These are phyloP conservation scores for Pinus taeda DNA, from an alignment of 75 land plant species.

Conservation along the genomic window DNA sequence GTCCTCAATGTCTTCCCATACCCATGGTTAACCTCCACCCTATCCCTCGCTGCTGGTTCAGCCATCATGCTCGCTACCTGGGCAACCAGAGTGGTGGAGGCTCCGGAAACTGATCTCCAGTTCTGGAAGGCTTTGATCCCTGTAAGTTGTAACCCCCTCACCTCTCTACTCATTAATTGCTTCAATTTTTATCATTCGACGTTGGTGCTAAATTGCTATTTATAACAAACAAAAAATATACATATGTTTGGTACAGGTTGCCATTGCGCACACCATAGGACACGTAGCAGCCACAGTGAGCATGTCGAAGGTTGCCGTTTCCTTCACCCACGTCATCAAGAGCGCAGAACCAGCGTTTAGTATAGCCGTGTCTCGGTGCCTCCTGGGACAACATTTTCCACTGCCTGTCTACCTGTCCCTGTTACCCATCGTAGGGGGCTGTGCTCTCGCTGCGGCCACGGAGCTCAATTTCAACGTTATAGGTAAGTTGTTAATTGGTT, in stretches of 20 bases:
- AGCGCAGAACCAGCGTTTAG: conserved; percentile 84
- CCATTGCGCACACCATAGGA: conserved; percentile 47
- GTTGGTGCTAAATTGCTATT: neutral
- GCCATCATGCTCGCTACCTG: conserved; percentile 67
- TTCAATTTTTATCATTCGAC: neutral
- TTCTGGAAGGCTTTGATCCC: conserved; percentile 64
- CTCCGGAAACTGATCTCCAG: conserved; percentile 64
- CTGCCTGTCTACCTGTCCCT: conserved; percentile 65
- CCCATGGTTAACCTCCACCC: conserved; percentile 81
- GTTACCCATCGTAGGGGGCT: conserved; percentile 73
- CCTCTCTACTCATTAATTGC: neutral
- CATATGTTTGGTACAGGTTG: neutral
- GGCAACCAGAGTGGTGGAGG: conserved; percentile 53
- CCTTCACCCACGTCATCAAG: conserved; percentile 80
- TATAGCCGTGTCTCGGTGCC: conserved; percentile 54
- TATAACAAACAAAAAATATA: no score
- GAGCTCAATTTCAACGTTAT: conserved; percentile 82
- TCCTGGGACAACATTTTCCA: conserved; percentile 58
- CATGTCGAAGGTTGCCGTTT: conserved; percentile 81
- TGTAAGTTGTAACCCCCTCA: conserved; percentile 35
- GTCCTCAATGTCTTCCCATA: conserved; percentile 75
- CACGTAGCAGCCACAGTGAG: conserved; percentile 84
- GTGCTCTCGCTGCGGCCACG: conserved; percentile 62
- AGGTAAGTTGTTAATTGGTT: no score
- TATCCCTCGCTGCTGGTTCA: conserved; percentile 73